Base-by-base conservation (phyloP, 192 early-diverging fungal genomes). In the Entomortierella parvispora region DNA sequence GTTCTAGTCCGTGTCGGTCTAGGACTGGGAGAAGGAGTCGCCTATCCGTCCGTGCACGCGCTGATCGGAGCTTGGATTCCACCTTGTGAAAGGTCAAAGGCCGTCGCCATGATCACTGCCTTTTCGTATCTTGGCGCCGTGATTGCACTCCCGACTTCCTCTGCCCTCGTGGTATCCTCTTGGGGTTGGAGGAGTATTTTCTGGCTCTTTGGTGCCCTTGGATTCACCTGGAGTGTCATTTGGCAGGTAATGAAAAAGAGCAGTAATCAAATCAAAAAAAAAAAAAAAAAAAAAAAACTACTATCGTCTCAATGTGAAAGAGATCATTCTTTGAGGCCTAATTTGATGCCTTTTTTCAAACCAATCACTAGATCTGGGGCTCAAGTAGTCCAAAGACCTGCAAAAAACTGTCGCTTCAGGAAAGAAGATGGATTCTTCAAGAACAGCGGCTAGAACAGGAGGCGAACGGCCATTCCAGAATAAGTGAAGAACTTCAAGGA, bases 111-210 rank as follows among this genome's bases (percentile, higher is more conserved):
- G n/a, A 42, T 69, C 2, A 78, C 80, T 44, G 62, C 72, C 15
- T 65, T 68, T 37, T 20, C 58, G n/a, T 71, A 72, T 51, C 10
- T 71, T 25, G 80, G 80, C 1, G 50, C 74, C 37, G 65, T 82
- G 26, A 65, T 82, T 33, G 74, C 80, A 8, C 60, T 82, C n/a
- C 80, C 80, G 28, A 55, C 59, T 18, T 78, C 80, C 10, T 74
- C 80, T 11, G 64, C 68, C 11, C 54, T 82, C 29, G 80, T 76
- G 6, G 69, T 68, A 2, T 61, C 70, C 20, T 63, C 74, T 0
- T 76, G 72, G 67, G 80, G 80, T 15, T 82, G 80, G 80, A 58
- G 75, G 42, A 69, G 80, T 37, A 72, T 82, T 40, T 82, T 82
- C 61, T 82, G 65, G 58, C 32, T 82, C 3, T 82, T 82, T 64